Conservation (phyloP, 1,284 basidiomycete species). For the Fomitiporia mediterranea region DNA sequence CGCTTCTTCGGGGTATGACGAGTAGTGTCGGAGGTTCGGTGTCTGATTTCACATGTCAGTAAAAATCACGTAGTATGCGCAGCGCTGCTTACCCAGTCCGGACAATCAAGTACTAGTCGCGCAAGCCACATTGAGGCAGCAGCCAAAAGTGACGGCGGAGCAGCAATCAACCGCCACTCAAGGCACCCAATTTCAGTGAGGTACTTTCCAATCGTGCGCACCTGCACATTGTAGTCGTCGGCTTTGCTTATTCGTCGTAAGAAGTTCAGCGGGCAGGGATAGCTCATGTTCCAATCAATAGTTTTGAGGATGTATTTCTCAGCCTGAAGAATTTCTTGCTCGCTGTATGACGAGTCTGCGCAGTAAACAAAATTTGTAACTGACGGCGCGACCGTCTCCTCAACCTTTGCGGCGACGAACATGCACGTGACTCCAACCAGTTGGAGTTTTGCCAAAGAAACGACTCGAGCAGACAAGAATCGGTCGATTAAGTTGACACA, state of each 20-base stretch:
- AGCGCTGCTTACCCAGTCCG: slow-evolving; percentile 71
- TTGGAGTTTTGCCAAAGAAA: slow-evolving; percentile 91
- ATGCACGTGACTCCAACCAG: slow-evolving; percentile 93
- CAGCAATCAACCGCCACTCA: slow-evolving; percentile 81
- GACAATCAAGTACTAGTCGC: slow-evolving; percentile 75
- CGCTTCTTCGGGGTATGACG: slow-evolving; percentile 81
- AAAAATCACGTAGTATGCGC: not conserved
- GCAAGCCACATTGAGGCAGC: slow-evolving; percentile 93
- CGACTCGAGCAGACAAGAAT: slow-evolving; percentile 86
- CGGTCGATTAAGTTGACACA: slow-evolving; percentile 96
- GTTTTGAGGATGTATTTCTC: slow-evolving; percentile 93
- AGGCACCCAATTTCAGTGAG: slow-evolving; percentile 88
- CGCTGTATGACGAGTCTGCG: slow-evolving; percentile 83
- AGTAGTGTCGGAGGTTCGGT: slow-evolving; percentile 88
- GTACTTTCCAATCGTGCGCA: slow-evolving; percentile 90
- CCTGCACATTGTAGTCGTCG: slow-evolving; percentile 91
- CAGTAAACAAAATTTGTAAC: slow-evolving; percentile 86
- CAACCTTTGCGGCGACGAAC: slow-evolving; percentile 93
- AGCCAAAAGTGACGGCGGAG: slow-evolving; percentile 82
- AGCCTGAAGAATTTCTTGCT: slow-evolving; percentile 87
- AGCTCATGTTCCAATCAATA: slow-evolving; percentile 88
- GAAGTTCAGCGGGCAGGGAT: slow-evolving; percentile 93
- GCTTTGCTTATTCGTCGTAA: slow-evolving; percentile 92
- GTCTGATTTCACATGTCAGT: slow-evolving; percentile 43
- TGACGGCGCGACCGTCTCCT: slow-evolving; percentile 92